Base-by-base conservation (phyloP, 2,329 filamentous ascomycete genomes). In the Emergomyces orientalis region DNA sequence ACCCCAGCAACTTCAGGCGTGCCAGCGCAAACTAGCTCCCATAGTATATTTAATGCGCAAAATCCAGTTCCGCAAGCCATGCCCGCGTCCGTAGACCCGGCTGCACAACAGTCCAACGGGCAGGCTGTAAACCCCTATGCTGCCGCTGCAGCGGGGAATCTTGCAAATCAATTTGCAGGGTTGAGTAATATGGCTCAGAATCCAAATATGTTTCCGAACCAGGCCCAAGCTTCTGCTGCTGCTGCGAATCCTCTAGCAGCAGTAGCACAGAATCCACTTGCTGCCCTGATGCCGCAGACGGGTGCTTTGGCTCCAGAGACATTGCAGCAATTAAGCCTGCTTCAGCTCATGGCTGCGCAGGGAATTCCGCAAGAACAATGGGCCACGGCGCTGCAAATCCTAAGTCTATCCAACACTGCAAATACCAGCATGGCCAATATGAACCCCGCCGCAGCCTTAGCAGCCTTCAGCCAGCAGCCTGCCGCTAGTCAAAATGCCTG, bases 301-400 rank as follows among this genome's bases (percentile, higher is more conserved):
- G 68, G 71, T 47, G 68, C 74, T 77, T 25, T 54, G 59, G 68
- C 71, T 30, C 75, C 77, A 61, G 78, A 79, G 67, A 85, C 82
- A 66, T 78, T 88, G 63, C 85, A 89, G 72, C 88, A 91, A 71
- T 80, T 92, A 62, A 80, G 88, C 73, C 77, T 94, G 66, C 84
- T 95, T 69, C 89, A 91, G 75, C 82, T 88, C 13, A 81, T 95
- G 62, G 83, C 87, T 63, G 86, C 88, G 41, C 88, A 90, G 74
- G 90, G 90, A 57, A 80, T 94, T 32, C 84, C 89, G 2, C 82
- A 89, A 74, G 90, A 94, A 65, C 88, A 92, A 75, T 91, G 90
- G 76, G 86, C 75, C 7, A 79, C 81, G 2, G 80, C 82, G n/a
- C 70, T 84, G 41, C 76, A 81, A 68, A 78, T 83, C 60, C 77